Evolutionary conservation across 352 stramenopile species (phyloP).

Genomic region (Phytophthora boehmeriae): DNA sequence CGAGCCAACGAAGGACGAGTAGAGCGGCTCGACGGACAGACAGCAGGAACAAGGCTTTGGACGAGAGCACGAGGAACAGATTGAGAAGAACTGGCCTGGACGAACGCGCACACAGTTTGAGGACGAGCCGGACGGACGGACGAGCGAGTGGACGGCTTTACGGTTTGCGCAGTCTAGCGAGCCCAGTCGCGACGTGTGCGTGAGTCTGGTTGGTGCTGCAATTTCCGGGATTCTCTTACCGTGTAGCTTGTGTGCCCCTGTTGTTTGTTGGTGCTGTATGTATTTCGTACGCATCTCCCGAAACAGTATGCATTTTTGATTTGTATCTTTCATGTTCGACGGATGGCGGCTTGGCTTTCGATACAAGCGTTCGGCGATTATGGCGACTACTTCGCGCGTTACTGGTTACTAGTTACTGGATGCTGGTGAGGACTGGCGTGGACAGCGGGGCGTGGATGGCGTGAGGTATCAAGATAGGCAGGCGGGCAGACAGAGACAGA

Average conservation of each 20-base stretch:
- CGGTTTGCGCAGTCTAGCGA: neutral
- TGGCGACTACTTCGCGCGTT: constrained; percentile 4
- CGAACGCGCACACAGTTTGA: constrained; percentile 20
- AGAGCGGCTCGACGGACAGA: constrained; percentile 13
- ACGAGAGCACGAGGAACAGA: constrained; percentile 13
- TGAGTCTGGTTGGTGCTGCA: constrained; percentile 46
- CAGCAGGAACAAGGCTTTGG: constrained; percentile 22
- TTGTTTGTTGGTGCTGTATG: constrained; percentile 47
- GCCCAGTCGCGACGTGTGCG: constrained; percentile 26
- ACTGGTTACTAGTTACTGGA: constrained; percentile 5
- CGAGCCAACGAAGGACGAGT: constrained; percentile 22
- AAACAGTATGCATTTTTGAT: constrained; percentile 41
- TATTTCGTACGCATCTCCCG: constrained; percentile 18
- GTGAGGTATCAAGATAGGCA: constrained; percentile 1
- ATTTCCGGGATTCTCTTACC: constrained; percentile 45
- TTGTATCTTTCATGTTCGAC: constrained; percentile 44
- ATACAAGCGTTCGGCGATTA: constrained; percentile 12
- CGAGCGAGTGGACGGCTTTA: constrained; percentile 6
- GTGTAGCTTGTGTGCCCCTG: constrained; percentile 42
- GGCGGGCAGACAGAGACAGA: constrained; percentile 1
- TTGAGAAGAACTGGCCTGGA: constrained; percentile 15
- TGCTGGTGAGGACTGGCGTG: constrained; percentile 5
- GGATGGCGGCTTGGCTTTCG: constrained; percentile 27
- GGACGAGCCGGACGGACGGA: constrained; percentile 21
- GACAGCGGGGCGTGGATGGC: constrained; percentile 23